Evolutionary conservation across 2,329 filamentous ascomycete species (phyloP), one percentile per base, ranked within the genome.

Genomic region (Stagonosporopsis chrysanthemi): DNA sequence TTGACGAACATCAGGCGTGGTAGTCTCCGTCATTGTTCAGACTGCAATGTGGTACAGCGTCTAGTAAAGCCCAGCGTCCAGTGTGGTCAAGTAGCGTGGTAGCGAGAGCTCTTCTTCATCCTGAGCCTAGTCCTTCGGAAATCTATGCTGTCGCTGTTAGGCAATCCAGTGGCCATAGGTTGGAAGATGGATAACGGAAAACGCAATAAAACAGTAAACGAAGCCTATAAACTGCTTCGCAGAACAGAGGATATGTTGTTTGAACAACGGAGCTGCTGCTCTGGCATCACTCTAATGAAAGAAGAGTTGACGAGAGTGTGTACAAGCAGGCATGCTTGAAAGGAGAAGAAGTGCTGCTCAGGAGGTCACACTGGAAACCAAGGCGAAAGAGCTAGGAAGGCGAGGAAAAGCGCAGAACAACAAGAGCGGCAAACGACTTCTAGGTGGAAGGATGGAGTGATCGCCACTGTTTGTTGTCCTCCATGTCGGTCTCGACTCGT

Each of bases 401-500:
- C 15, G 22, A 35, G 23, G 6, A 11, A 38, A 7, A 48, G 23
- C 9, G 23, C 11, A 28, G 24, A 17, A n/a, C 11, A 33, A 19
- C 8, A 22, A 33, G 17, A 15, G 36, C 49, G 45, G 8, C 40
- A 33, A 29, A 14, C 15, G 42, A 28, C 41, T 12, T 28, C 50
- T 24, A 43, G 29, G 8, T 22, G 28, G 36, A 8, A 35, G 24
- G 15, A 51, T 22, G 6, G 33, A 35, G 11, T 23, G 43, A 57
- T 36, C 22, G 42, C 22, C 43, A 38, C 19, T 38, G 47, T 48
- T 43, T 44, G 48, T 44, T 57, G 48, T 52, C 26, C 47, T 44
- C 48, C 42, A 26, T 26, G 12, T 22, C 19, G 49, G 48, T 57
- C 54, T 57, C 43, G 43, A 52, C 43, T 52, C 43, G 39, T 28